Percentiles rank a stretch among this genome's conserved stretches.
These are phyloP conservation scores for Boletus reticuloceps DNA, from an alignment of 768 basidiomycete genomes.

Conservation along the genomic window DNA sequence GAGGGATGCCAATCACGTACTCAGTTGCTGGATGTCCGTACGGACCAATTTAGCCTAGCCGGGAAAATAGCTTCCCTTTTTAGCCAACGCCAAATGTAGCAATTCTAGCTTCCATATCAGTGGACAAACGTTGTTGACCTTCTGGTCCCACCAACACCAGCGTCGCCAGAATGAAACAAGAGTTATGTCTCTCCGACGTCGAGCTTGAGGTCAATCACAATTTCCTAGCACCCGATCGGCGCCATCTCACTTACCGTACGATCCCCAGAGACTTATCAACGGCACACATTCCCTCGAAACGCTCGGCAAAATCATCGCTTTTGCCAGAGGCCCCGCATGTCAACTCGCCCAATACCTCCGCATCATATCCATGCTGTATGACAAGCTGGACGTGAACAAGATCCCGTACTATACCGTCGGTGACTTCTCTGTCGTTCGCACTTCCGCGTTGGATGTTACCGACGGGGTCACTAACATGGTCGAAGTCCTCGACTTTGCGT, in stretches of 20 bases:
- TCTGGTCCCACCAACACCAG: too few species aligned
- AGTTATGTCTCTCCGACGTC: background rate
- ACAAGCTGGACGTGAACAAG: constrained; percentile 16
- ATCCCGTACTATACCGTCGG: constrained; percentile 12
- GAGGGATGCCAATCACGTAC: background rate
- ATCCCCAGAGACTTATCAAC: constrained; percentile 14
- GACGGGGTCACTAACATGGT: background rate
- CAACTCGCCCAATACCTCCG: constrained; percentile 19
- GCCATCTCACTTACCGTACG: background rate
- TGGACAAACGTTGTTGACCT: too few species aligned
- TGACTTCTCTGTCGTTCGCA: too few species aligned
- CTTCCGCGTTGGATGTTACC: background rate
- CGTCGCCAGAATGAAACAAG: background rate
- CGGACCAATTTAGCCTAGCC: too few species aligned
- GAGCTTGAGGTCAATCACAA: constrained; percentile 23
- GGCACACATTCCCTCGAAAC: constrained; percentile 11
- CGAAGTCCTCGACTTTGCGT: constrained; percentile 9
- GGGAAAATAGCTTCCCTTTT: too few species aligned
- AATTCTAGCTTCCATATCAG: too few species aligned
- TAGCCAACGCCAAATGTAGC: too few species aligned
- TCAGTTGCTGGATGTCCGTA: too few species aligned
- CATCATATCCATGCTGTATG: constrained; percentile 20
- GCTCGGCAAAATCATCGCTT: constrained; percentile 11
- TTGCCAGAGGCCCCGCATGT: constrained; percentile 11
- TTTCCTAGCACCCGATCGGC: background rate